Percentiles rank a stretch among this genome's conserved stretches.
These are phyloP conservation scores for Fagus crenata DNA, from an alignment of 306 rosid genomes.

Conservation along the genomic window DNA sequence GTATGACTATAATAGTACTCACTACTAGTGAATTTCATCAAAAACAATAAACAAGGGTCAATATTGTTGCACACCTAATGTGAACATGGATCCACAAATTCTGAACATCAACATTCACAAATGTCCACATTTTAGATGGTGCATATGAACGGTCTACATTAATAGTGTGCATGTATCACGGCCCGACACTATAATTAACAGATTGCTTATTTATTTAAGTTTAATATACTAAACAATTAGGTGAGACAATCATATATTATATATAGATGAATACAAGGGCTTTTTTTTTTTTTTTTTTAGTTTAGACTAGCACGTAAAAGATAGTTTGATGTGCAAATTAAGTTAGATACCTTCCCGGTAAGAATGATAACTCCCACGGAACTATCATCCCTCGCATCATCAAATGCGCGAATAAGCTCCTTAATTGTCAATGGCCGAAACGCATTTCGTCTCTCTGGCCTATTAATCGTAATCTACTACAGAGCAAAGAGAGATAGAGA, in stretches of 20 bases:
- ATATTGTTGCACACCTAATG: too few species aligned
- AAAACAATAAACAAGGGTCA: too few species aligned
- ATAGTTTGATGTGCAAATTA: background rate
- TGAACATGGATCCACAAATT: too few species aligned
- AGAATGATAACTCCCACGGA: constrained; percentile 81
- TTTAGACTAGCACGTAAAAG: background rate
- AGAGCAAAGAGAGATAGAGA: background rate
- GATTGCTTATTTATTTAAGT: background rate
- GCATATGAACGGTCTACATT: too few species aligned
- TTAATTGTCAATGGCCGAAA: constrained; percentile 76
- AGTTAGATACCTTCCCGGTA: constrained; percentile 59
- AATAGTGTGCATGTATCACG: too few species aligned
- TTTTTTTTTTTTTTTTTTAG: too few species aligned
- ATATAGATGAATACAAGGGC: background rate
- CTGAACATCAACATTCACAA: too few species aligned
- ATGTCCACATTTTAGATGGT: too few species aligned
- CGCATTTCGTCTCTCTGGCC: constrained; percentile 83
- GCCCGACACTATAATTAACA: background rate
- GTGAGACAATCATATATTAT: background rate
- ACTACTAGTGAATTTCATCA: too few species aligned
- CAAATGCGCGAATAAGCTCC: constrained; percentile 77
- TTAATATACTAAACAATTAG: background rate
- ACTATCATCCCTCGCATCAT: constrained; percentile 73
- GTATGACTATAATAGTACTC: too few species aligned
- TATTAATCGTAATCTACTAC: constrained; percentile 64